Evolutionary conservation across 2,329 filamentous ascomycete species (phyloP).

Genomic region (Emydomyces testavorans): DNA sequence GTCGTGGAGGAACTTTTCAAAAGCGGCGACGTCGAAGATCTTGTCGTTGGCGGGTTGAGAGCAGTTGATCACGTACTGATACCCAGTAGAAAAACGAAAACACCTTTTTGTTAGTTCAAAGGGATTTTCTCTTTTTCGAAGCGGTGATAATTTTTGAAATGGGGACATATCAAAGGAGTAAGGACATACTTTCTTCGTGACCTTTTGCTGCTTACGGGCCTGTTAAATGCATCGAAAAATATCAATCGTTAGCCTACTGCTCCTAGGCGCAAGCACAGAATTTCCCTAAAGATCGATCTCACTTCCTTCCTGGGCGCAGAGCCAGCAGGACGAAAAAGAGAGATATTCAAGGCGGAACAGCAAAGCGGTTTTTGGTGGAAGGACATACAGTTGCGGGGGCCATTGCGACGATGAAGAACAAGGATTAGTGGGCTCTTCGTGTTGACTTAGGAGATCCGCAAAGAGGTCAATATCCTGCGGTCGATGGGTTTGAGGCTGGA

Average conservation of each 20-base stretch:
- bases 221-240: slow-evolving; percentile 36
- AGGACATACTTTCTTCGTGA: slow-evolving; percentile 37
- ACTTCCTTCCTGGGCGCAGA: slow-evolving; percentile 10
- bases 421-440: slow-evolving; percentile 11
- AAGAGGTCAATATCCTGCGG: slow-evolving; percentile 87
- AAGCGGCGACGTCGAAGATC: slow-evolving; percentile 98
- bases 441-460: slow-evolving; percentile 45
- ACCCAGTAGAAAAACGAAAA: slow-evolving; percentile 6
- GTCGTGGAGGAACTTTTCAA: slow-evolving; percentile 99
- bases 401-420: slow-evolving; percentile 50
- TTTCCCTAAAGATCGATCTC: slow-evolving; percentile 18
- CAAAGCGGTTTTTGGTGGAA: slow-evolving; percentile 63
- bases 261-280: slow-evolving; percentile 30
- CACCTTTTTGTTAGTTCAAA: too few species aligned
- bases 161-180: neutral
- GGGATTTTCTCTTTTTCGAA: neutral
- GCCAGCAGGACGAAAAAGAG: slow-evolving; percentile 19
- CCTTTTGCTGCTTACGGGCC: slow-evolving; percentile 40
- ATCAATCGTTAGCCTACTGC: slow-evolving; percentile 85
- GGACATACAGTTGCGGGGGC: slow-evolving; percentile 77
- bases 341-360: slow-evolving; percentile 56
- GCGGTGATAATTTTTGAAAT: too few species aligned
- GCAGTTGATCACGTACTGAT: slow-evolving; percentile 99
- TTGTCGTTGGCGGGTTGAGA: slow-evolving; percentile 97
- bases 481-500: neutral